phyloP scores from a whole-genome alignment of 805 yeast genomes.

The Isabelozyma heimii region DNA sequence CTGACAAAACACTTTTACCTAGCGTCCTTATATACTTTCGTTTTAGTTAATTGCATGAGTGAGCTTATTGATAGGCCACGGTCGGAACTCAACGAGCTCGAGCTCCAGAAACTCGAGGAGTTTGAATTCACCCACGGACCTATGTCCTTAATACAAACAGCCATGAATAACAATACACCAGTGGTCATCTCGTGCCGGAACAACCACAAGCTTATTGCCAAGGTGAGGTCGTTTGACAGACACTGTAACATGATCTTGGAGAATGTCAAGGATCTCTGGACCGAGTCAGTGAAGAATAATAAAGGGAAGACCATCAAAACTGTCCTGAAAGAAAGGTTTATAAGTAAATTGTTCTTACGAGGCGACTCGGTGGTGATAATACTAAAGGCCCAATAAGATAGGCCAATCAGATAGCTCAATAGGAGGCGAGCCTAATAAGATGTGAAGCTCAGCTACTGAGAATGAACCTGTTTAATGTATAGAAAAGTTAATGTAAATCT shows the following conservation, averaged over 20 bases:
- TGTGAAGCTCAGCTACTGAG: too few species aligned
- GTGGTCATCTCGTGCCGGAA: slow-evolving; percentile 88
- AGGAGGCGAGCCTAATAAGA: too few species aligned
- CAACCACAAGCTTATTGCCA: slow-evolving; percentile 86
- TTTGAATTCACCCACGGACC: slow-evolving; percentile 92
- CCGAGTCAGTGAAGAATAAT: slow-evolving; percentile 55
- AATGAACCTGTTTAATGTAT: too few species aligned
- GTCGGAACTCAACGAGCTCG: slow-evolving; percentile 75
- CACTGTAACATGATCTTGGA: slow-evolving; percentile 93
- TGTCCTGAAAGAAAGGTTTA: slow-evolving; percentile 65
- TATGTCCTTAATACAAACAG: slow-evolving; percentile 78
- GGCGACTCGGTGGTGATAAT: slow-evolving; percentile 95
- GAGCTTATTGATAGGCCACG: slow-evolving; percentile 73
- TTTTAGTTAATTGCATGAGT: slow-evolving; percentile 39
- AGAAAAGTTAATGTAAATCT: too few species aligned
- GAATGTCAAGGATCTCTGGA: slow-evolving; percentile 87
- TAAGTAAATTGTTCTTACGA: slow-evolving; percentile 85
- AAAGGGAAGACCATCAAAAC: slow-evolving; percentile 72
- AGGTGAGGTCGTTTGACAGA: slow-evolving; percentile 92
- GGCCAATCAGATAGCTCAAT: background rate
- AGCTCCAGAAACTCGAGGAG: slow-evolving; percentile 79
- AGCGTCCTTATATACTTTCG: background rate
- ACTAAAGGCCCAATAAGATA: slow-evolving; percentile 38
- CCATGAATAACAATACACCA: slow-evolving; percentile 70
- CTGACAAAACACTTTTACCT: too few species aligned